Percentiles rank a stretch among this genome's conserved stretches.
phyloP scores from a whole-genome alignment of 2,329 filamentous ascomycete genomes.

The Talaromyces sp. region DNA sequence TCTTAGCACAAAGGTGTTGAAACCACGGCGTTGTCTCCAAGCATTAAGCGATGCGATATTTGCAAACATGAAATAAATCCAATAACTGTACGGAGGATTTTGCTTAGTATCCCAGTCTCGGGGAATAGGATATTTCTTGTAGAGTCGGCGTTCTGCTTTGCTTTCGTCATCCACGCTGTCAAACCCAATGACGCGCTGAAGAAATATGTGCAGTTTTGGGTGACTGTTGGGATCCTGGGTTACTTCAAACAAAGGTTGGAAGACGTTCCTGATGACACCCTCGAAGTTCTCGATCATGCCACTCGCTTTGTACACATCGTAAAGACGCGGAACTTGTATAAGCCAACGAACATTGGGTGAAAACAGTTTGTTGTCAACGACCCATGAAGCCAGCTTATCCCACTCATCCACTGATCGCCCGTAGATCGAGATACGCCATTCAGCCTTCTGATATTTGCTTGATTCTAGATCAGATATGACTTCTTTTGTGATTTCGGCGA shows the following conservation, averaged over 20 bases:
- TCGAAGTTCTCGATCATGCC: constrained; percentile 85
- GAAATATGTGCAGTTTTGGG: constrained; percentile 88
- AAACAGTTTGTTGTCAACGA: constrained; percentile 95
- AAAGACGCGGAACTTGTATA: constrained; percentile 88
- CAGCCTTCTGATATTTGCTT: constrained; percentile 99
- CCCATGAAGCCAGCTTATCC: constrained; percentile 96
- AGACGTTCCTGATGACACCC: constrained; percentile 83
- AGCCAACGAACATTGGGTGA: constrained; percentile 98
- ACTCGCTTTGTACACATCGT: constrained; percentile 89
- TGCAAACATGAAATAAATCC: constrained; percentile 95
- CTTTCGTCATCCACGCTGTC: constrained; percentile 98
- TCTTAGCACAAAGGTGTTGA: constrained; percentile 89
- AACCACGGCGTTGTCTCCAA: constrained; percentile 83
- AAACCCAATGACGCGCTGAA: constrained; percentile 93
- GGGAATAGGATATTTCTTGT: constrained; percentile 89
- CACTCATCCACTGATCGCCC: constrained; percentile 88
- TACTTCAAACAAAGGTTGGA: constrained; percentile 89
- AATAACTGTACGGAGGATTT: constrained; percentile 97
- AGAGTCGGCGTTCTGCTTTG: constrained; percentile 90
- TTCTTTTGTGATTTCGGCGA: constrained; percentile 96
- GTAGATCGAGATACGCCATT: constrained; percentile 98
- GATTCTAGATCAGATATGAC: constrained; percentile 96
- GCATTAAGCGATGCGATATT: constrained; percentile 90
- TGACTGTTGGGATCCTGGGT: constrained; percentile 81
- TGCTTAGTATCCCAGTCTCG: constrained; percentile 85